Percentiles rank a stretch among this genome's conserved stretches.
These are phyloP conservation scores for Areca catechu DNA, from an alignment of 176 grass and related monocot genomes.

Conservation along the genomic window DNA sequence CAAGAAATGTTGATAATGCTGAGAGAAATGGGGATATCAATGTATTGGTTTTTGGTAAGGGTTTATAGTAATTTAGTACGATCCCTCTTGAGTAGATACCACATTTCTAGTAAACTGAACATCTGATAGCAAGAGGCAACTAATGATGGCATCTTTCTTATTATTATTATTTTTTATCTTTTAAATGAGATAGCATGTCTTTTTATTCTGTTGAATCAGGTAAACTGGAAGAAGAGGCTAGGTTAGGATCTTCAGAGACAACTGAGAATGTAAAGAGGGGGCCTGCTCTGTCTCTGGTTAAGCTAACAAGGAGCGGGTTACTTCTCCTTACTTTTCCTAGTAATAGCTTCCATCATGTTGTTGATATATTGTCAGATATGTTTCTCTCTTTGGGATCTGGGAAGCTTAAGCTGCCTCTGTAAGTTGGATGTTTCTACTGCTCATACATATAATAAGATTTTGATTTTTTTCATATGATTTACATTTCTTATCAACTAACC, in stretches of 20 bases:
- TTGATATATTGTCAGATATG: conserved; percentile 57
- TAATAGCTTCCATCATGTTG: conserved; percentile 38
- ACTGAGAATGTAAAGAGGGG: conserved; percentile 25
- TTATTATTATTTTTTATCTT: conserved; percentile 1
- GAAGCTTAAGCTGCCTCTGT: conserved; percentile 72
- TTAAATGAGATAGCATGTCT: background rate
- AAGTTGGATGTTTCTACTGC: conserved; percentile 16
- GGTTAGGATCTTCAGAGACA: conserved; percentile 25
- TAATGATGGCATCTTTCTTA: too few species aligned
- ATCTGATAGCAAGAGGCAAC: too few species aligned
- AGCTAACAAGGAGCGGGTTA: conserved; percentile 77
- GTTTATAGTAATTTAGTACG: background rate
- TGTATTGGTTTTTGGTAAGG: conserved; percentile 37
- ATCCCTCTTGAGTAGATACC: too few species aligned
- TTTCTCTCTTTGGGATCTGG: conserved; percentile 45
- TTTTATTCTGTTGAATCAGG: conserved; percentile 15
- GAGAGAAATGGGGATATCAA: conserved; percentile 16
- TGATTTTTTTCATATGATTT: too few species aligned
- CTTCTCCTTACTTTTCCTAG: conserved; percentile 69
- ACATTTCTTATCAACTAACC: too few species aligned
- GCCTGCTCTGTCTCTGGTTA: conserved; percentile 69
- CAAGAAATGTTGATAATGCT: conserved; percentile 22
- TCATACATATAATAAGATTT: too few species aligned
- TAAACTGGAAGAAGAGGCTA: conserved; percentile 15
- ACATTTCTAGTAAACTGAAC: too few species aligned